Conservation (phyloP, 495 filamentous ascomycete species). For the Rusavskia elegans region DNA sequence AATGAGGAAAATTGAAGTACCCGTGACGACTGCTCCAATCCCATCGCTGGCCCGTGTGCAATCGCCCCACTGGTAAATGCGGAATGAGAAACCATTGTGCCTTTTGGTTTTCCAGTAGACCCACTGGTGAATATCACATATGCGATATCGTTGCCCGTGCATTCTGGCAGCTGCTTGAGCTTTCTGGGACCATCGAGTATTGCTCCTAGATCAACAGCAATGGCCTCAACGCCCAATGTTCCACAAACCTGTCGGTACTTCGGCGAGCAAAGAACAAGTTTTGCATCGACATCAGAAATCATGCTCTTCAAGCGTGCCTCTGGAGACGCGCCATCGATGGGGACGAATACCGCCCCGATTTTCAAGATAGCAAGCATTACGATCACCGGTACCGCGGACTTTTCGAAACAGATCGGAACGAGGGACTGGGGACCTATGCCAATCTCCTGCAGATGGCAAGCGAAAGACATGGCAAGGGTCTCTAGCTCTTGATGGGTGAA, state of each 20-base stretch:
- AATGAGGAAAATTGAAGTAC: slow-evolving; percentile 31
- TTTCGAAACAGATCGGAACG: slow-evolving; percentile 31
- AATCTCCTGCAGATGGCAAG: slow-evolving; percentile 17
- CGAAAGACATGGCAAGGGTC: slow-evolving; percentile 20
- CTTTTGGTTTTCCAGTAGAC: slow-evolving; percentile 79
- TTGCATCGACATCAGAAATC: slow-evolving; percentile 28
- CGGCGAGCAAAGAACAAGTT: slow-evolving; percentile 28
- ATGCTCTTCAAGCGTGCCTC: slow-evolving; percentile 31
- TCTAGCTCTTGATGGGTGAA: slow-evolving; percentile 36
- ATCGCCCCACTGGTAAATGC: slow-evolving; percentile 24
- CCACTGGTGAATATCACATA: slow-evolving; percentile 91
- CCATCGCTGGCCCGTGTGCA: slow-evolving; percentile 14
- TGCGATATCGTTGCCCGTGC: slow-evolving; percentile 35
- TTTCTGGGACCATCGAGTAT: background rate
- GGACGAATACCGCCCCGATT: slow-evolving; percentile 34
- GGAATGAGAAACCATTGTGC: slow-evolving; percentile 59
- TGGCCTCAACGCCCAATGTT: background rate
- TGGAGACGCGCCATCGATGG: slow-evolving; percentile 34
- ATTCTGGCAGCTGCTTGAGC: background rate
- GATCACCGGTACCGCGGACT: slow-evolving; percentile 24
- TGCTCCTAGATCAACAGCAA: background rate
- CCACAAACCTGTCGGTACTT: slow-evolving; percentile 2
- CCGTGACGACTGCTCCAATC: slow-evolving; percentile 13
- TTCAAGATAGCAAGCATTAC: slow-evolving; percentile 28
- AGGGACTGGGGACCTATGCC: slow-evolving; percentile 13